Base-by-base conservation (phyloP, 305 asterid species). In the Nicotiana rustica region DNA sequence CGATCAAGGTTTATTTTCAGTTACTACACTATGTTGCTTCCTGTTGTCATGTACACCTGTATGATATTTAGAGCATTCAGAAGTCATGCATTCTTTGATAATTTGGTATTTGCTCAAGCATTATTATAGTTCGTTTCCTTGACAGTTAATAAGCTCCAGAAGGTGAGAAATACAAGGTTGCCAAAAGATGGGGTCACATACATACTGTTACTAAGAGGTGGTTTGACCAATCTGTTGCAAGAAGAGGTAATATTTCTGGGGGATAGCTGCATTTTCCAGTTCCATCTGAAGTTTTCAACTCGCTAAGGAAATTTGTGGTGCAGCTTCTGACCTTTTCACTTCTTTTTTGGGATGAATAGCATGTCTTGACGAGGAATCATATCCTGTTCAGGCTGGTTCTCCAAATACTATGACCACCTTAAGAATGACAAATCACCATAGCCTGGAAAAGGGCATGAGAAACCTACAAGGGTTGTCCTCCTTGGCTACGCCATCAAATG, bases 81-180 rank as follows among this genome's bases (percentile, higher is more conserved):
- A 80, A 67, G 78, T 36, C 18, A 5, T 67, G 36, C 56, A 31
- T 80, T 68, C 67, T 57, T 68, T 68, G 81, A 68, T 66, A 73
- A 44, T 80, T 86, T 87, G 79, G 84, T 77, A 33, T 29, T 52
- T 80, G 83, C 67, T 49, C 64, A 21, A 67, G 78, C 65, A 52
- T 80, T 66, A 57, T 69, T 35, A 13, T n/a, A 17, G 80, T 56
- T 76, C 7, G 41, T 78, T 82, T 89, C 97, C 95, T 95, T 95
- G 92, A 95, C 86, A 87, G 84, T 81, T 56, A 85, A 77, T 89
- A 97, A 80, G 90, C 91, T 90, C 98, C 98, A 65, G 93, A 92
- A 90, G 97, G 99, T 84, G 98, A 95, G 88, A 95, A 95, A 85
- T 95, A 91, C 86, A 91, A 89, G 91, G 98, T 95, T 89, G 98